Conservation (phyloP, 116 monocot species). For the Cymodocea nodosa region DNA sequence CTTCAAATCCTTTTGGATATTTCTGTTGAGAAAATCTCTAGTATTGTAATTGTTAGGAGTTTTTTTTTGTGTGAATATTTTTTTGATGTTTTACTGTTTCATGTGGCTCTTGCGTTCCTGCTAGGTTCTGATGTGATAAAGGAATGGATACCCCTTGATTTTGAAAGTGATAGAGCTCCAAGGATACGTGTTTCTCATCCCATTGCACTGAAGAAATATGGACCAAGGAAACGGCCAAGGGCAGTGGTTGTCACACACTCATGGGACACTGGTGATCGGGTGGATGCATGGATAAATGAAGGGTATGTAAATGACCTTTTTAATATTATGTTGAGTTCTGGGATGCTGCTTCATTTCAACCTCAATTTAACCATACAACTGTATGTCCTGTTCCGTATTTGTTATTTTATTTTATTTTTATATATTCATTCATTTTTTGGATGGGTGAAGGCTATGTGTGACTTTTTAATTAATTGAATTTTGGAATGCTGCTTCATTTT, state of each 20-base stretch:
- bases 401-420: too few species aligned
- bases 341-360: too few species aligned
- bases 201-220: constrained; percentile 23
- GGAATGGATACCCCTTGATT: constrained; percentile 67
- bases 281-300: constrained; percentile 72
- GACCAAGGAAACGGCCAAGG: constrained; percentile 74
- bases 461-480: background rate
- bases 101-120: background rate
- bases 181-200: constrained; percentile 66
- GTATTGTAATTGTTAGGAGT: too few species aligned
- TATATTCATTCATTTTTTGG: constrained; percentile 12
- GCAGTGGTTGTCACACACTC: constrained; percentile 31
- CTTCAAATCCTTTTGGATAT: too few species aligned
- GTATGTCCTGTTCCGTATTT: too few species aligned
- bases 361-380: too few species aligned
- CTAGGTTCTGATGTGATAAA: constrained; percentile 44
- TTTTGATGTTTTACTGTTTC: background rate
- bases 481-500: too few species aligned
- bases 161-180: constrained; percentile 41
- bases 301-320: constrained; percentile 30
- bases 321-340: background rate
- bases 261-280: constrained; percentile 71
- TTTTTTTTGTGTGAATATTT: background rate
- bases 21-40: too few species aligned
- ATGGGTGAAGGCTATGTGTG: constrained; percentile 48